phyloP scores from a whole-genome alignment of 2,329 filamentous ascomycete species.

The Cordyceps javanica region DNA sequence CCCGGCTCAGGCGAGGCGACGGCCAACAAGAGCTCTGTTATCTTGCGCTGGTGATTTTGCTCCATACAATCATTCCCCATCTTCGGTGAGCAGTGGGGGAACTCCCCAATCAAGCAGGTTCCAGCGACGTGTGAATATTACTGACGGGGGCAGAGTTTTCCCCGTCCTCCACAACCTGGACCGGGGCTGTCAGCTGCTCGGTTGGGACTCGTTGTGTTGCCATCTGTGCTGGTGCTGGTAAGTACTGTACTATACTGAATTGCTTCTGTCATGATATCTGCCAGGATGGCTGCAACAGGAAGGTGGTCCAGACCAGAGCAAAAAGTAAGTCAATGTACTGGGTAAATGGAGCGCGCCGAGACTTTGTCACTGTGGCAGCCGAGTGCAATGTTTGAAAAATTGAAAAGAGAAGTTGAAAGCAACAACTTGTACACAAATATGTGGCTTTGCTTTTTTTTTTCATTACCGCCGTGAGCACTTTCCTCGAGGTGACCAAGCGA shows the following conservation, averaged over 20 bases:
- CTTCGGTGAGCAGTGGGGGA: background rate
- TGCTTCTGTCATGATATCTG: background rate
- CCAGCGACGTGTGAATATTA: background rate
- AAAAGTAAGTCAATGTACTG: no score
- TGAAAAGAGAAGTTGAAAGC: background rate
- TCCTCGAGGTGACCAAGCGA: no score
- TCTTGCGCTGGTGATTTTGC: background rate
- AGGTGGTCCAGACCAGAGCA: background rate
- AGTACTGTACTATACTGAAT: background rate
- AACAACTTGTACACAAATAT: background rate
- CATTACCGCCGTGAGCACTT: background rate
- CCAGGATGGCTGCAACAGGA: background rate
- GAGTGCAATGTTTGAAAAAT: background rate
- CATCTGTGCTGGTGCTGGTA: background rate
- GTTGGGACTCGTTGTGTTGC: no score
- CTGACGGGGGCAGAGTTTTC: background rate
- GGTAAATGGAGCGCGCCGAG: background rate
- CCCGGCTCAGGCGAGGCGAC: conserved; percentile 1
- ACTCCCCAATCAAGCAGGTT: background rate
- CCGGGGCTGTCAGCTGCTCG: conserved; percentile 5
- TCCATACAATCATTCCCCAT: background rate
- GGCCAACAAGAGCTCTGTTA: background rate
- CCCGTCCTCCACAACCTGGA: background rate
- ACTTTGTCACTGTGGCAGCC: background rate
- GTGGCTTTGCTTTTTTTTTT: background rate